These are phyloP conservation scores for Chaetomidium leptoderma DNA, from an alignment of 495 filamentous ascomycete genomes.

Conservation along the genomic window DNA sequence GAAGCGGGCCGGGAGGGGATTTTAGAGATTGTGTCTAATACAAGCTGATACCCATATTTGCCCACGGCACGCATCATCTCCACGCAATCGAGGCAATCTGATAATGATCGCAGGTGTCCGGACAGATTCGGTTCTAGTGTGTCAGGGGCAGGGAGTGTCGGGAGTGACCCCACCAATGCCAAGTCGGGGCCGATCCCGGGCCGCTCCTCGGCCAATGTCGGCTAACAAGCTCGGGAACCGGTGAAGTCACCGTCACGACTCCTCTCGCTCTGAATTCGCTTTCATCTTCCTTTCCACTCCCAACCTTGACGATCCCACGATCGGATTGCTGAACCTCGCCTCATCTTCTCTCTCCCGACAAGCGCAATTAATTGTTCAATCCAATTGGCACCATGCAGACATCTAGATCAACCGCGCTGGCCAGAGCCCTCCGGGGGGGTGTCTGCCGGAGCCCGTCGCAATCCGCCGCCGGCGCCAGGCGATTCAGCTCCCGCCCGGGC, in stretches of 20 bases:
- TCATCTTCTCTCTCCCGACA: not conserved
- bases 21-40: conserved; percentile 11
- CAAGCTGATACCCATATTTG: conserved; percentile 1
- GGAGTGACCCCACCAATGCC: conserved; percentile 4
- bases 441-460: conserved; percentile 13
- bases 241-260: conserved; percentile 8
- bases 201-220: conserved; percentile 17
- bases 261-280: not conserved
- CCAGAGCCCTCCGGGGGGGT: conserved; percentile 22
- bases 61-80: too few relatives aligned
- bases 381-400: conserved; percentile 28
- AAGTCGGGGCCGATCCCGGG: conserved; percentile 20
- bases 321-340: not conserved
- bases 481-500: conserved; percentile 2
- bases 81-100: too few relatives aligned
- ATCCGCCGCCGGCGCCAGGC: conserved; percentile 14
- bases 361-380: conserved; percentile 1
- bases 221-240: not conserved
- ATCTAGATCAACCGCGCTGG: conserved; percentile 16
- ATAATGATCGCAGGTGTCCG: too few relatives aligned
- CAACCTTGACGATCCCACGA: not conserved
- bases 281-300: not conserved
- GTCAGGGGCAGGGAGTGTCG: not conserved
- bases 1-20: conserved; percentile 37
- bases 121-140: not conserved